These are phyloP conservation scores for Sporothrix sp. DNA, from an alignment of 2,329 filamentous ascomycete species.

Conservation along the genomic window DNA sequence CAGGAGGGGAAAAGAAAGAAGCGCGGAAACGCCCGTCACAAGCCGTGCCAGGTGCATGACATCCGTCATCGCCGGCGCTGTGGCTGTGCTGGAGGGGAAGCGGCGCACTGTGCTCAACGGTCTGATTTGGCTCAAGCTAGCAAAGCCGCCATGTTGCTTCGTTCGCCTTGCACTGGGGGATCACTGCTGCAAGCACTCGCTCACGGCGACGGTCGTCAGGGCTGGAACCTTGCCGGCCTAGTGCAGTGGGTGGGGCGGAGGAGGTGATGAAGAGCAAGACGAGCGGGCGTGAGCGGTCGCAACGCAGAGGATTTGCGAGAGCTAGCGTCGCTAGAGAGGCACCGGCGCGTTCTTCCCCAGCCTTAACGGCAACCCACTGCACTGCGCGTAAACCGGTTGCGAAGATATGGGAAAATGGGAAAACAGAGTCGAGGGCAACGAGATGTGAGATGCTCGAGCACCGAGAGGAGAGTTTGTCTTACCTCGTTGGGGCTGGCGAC, in stretches of 20 bases:
- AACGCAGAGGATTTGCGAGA: neutral
- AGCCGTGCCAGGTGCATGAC: too few species aligned
- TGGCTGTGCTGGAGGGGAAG: slow-evolving; percentile 11
- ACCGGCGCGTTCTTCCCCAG: slow-evolving; percentile 6
- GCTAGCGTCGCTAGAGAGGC: slow-evolving; percentile 6
- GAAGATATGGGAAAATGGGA: neutral
- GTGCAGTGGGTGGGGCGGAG: slow-evolving; percentile 1
- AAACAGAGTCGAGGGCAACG: neutral
- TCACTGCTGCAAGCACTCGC: too few species aligned
- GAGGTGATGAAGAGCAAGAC: neutral
- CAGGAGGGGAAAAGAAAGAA: neutral
- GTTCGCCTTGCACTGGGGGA: too few species aligned
- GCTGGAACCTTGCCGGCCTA: neutral
- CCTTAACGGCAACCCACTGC: neutral
- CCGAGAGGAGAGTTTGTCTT: too few species aligned
- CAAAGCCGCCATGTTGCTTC: too few species aligned
- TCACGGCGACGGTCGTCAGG: too few species aligned
- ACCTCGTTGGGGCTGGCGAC: slow-evolving; percentile 43
- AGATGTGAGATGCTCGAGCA: neutral
- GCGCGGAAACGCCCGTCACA: neutral
- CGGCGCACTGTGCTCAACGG: neutral
- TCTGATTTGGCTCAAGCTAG: neutral
- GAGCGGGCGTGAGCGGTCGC: neutral
- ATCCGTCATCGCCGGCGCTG: too few species aligned
- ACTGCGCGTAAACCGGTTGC: too few species aligned